These are phyloP conservation scores for Strobilomyces dryophilus DNA, from an alignment of 768 basidiomycete species.

Conservation along the genomic window DNA sequence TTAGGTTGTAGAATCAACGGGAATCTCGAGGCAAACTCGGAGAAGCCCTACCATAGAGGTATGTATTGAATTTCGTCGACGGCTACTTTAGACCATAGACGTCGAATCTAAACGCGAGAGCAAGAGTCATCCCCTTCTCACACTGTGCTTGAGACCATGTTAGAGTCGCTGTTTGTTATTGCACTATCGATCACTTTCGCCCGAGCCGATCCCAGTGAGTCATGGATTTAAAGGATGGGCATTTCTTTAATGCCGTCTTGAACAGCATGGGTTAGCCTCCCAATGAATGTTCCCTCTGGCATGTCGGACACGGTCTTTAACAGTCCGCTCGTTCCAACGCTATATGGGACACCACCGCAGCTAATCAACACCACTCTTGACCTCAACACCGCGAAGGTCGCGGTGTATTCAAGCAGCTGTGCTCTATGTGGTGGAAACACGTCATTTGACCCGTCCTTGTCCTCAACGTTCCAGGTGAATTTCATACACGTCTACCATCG, in stretches of 20 bases:
- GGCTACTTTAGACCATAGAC: not conserved
- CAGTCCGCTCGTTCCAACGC: constrained; percentile 12
- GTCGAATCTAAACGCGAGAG: too few relatives aligned
- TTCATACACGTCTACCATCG: not conserved
- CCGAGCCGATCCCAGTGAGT: not conserved
- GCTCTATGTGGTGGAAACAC: constrained; percentile 20
- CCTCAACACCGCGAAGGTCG: constrained; percentile 15
- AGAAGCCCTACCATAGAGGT: not conserved
- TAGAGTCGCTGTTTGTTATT: not conserved
- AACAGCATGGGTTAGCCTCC: constrained; percentile 18
- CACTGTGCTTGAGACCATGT: not conserved
- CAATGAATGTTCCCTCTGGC: constrained; percentile 9
- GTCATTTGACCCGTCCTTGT: constrained; percentile 11
- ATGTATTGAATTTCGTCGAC: not conserved
- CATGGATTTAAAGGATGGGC: not conserved
- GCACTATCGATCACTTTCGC: not conserved
- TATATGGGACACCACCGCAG: constrained; percentile 17
- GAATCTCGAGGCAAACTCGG: not conserved
- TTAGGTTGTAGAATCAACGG: too few relatives aligned
- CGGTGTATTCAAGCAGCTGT: constrained; percentile 19
- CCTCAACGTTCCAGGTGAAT: constrained; percentile 14
- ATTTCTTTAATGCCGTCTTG: not conserved
- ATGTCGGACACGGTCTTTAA: constrained; percentile 14
- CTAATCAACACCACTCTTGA: constrained; percentile 16
- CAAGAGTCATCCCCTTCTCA: not conserved